Evolutionary conservation across 768 basidiomycete species (phyloP).

Genomic region (Suillus discolor): DNA sequence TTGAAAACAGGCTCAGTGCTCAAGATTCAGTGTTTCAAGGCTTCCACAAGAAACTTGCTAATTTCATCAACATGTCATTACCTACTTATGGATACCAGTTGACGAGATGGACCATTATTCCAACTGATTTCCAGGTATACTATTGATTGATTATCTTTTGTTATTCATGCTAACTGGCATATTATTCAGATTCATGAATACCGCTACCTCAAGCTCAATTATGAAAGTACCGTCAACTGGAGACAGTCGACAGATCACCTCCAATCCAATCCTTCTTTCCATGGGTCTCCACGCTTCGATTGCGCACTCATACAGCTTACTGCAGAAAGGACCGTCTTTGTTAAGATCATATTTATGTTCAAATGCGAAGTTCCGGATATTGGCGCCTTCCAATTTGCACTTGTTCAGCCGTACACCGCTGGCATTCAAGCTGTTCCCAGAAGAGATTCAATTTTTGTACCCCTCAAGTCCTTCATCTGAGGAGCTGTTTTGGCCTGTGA

Average conservation of each 20-base stretch:
- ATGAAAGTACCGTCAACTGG: constrained; percentile 33
- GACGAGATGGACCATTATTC: not conserved
- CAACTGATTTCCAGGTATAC: not conserved
- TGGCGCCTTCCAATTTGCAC: constrained; percentile 16
- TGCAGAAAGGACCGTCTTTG: constrained; percentile 11
- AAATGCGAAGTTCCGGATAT: constrained; percentile 15
- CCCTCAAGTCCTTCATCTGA: constrained; percentile 14
- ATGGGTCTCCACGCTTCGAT: constrained; percentile 25
- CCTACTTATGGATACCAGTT: not conserved
- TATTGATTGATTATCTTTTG: not conserved
- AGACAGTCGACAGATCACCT: constrained; percentile 28
- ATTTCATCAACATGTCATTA: not conserved
- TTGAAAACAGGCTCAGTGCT: not conserved
- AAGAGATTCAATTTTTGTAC: constrained; percentile 23
- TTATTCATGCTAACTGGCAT: not conserved
- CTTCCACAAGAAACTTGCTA: not conserved
- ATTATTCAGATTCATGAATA: constrained; percentile 24
- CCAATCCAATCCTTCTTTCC: constrained; percentile 33
- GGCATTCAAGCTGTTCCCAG: constrained; percentile 13
- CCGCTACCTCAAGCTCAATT: constrained; percentile 28
- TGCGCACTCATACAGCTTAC: constrained; percentile 26
- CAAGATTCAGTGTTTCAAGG: not conserved
- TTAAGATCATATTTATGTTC: constrained; percentile 25
- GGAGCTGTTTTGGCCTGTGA: constrained; percentile 25
- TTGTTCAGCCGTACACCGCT: constrained; percentile 25